Evolutionary conservation across 441 rosid genomes (phyloP), one percentile per base, ranked within the genome.

Genomic region (Gossypium trilobum): DNA sequence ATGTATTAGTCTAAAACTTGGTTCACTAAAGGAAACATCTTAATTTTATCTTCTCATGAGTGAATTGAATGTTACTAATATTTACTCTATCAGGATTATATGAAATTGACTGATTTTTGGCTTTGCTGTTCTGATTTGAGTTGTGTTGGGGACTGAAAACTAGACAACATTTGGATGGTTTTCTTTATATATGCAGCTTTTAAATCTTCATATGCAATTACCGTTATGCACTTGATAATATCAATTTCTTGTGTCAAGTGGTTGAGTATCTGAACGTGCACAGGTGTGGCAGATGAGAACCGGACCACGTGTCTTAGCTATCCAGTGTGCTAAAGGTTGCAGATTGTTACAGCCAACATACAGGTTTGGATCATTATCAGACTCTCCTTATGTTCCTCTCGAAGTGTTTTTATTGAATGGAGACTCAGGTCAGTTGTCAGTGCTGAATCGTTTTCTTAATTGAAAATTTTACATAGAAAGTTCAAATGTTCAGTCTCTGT

Each of bases 221-320:
- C 23, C 8, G 25, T 52, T 52, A 51, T 16, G 29, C 19, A 17
- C 19, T 17, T 25, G 50, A 4, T 68, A 51, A 22, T 5, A 23
- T 27, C 23, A n/a, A n/a, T 71, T 70, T 33, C 62, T 64, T 64
- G 16, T 39, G 51, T 19, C 27, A 42, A 63, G 25, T 39, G 51
- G 50, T 62, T 19, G 52, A 63, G 14, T 44, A 11, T 51, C n/a
- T 71, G 17, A 36, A 54, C 31, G 67, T 75, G 69, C 87, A 67
- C 88, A 94, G 99, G 91, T 94, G 19, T 94, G 99, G 97, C 89
- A 94, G 80, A 94, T 94, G 97, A 94, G 99, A 76, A 92, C 97
- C 0, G 99, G 99, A 16, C 89, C 91, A 0, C 91, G 97, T 7
- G 85, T 90, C 68, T 74, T 88, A 71, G 82, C 94, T 1, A 81